phyloP scores from a whole-genome alignment of 129 eudicot genomes.

The Escallonia herrerae region DNA sequence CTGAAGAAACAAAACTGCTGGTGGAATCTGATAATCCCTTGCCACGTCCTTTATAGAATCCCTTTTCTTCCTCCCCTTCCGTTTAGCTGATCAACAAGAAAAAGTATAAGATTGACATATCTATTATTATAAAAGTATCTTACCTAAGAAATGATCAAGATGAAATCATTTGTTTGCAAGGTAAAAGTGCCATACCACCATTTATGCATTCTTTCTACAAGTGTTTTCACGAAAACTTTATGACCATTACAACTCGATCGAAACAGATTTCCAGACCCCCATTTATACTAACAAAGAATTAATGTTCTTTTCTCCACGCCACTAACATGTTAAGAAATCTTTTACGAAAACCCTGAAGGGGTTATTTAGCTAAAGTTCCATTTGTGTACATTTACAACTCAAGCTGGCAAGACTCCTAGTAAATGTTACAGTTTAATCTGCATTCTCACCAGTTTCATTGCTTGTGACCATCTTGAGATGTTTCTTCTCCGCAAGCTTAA shows the following conservation, averaged over 20 bases:
- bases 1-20: conserved; percentile 70
- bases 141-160: background rate
- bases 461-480: conserved; percentile 57
- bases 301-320: background rate
- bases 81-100: conserved; percentile 41
- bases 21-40: conserved; percentile 64
- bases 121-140: too few relatives aligned
- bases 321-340: background rate
- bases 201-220: background rate
- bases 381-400: conserved; percentile 2
- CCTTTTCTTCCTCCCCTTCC: conserved; percentile 83
- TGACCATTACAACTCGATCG: background rate
- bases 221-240: background rate
- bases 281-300: background rate
- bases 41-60: conserved; percentile 51
- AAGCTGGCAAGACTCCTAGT: background rate
- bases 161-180: background rate
- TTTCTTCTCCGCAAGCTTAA: conserved; percentile 87
- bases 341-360: conserved; percentile 2
- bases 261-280: background rate
- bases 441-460: conserved; percentile 55
- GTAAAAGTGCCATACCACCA: background rate
- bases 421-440: conserved; percentile 1
- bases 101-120: background rate
- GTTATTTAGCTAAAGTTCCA: background rate